phyloP scores from a whole-genome alignment of 2,329 filamentous ascomycete species.

The Aspergillus quadricinctus region DNA sequence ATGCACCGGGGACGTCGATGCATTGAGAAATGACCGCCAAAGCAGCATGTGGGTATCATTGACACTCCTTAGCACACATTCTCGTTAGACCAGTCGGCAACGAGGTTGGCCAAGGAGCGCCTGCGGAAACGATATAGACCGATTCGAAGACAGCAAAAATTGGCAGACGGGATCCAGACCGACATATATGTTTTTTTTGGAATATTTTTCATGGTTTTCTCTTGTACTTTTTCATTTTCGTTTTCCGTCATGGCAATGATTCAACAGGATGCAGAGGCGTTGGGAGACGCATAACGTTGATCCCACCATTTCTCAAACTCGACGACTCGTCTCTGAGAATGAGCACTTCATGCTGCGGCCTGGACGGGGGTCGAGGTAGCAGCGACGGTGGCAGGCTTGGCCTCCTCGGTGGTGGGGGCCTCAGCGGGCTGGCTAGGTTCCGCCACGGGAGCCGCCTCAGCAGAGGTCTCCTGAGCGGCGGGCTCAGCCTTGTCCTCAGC shows the following conservation, averaged over 20 bases:
- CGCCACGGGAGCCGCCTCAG: slow-evolving; percentile 23
- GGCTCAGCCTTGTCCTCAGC: slow-evolving; percentile 29
- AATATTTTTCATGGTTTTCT: slow-evolving; percentile 1
- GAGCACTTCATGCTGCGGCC: slow-evolving; percentile 40
- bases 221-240: slow-evolving; percentile 5
- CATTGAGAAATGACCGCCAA: slow-evolving; percentile 23
- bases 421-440: slow-evolving; percentile 25
- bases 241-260: slow-evolving; percentile 5
- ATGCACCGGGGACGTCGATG: slow-evolving; percentile 16
- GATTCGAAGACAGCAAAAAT: slow-evolving; percentile 13
- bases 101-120: slow-evolving; percentile 15
- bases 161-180: slow-evolving; percentile 5
- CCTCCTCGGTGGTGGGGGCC: slow-evolving; percentile 24
- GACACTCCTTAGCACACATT: slow-evolving; percentile 18
- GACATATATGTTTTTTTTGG: slow-evolving; percentile 5
- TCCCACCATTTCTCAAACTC: slow-evolving; percentile 43
- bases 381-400: slow-evolving; percentile 32
- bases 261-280: slow-evolving; percentile 20
- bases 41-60: slow-evolving; percentile 29
- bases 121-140: slow-evolving; percentile 23
- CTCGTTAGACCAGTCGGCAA: slow-evolving; percentile 5
- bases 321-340: slow-evolving; percentile 27
- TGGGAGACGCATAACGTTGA: slow-evolving; percentile 26
- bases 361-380: slow-evolving; percentile 34
- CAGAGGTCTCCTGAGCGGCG: slow-evolving; percentile 24